These are phyloP conservation scores for Ogataea salicorniae DNA, from an alignment of 805 yeast genomes.

Conservation along the genomic window DNA sequence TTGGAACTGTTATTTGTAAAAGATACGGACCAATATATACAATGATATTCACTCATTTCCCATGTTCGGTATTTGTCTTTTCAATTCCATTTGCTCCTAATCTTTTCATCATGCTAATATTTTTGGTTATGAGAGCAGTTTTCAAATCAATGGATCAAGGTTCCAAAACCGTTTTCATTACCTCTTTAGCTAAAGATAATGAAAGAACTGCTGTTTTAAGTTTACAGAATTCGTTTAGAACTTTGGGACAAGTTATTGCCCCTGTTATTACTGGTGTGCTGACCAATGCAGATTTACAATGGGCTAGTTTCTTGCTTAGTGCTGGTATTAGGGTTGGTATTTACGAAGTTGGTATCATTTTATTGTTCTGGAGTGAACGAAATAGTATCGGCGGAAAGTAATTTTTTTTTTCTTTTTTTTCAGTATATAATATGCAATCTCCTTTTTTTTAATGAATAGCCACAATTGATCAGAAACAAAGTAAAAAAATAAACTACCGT, in stretches of 20 bases:
- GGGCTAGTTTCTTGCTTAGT: slow-evolving; percentile 39
- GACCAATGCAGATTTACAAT: slow-evolving; percentile 33
- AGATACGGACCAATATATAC: slow-evolving; percentile 40
- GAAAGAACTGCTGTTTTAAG: slow-evolving; percentile 41
- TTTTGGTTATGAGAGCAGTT: slow-evolving; percentile 32
- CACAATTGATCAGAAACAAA: too few relatives aligned
- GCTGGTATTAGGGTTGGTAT: slow-evolving; percentile 33
- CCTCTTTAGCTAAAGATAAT: slow-evolving; percentile 34
- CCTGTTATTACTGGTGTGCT: slow-evolving; percentile 39
- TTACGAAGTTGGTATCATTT: slow-evolving; percentile 37
- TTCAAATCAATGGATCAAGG: slow-evolving; percentile 46
- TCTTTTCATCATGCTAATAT: slow-evolving; percentile 28
- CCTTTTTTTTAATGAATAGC: too few relatives aligned
- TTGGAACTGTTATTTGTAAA: slow-evolving; percentile 39
- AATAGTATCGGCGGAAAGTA: slow-evolving; percentile 3
- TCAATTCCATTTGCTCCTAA: slow-evolving; percentile 36
- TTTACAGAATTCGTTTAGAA: slow-evolving; percentile 40
- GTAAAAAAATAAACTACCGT: too few relatives aligned
- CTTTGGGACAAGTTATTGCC: slow-evolving; percentile 37
- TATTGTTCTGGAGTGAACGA: slow-evolving; percentile 27
- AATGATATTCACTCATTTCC: slow-evolving; percentile 41
- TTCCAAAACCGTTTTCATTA: slow-evolving; percentile 43
- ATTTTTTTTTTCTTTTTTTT: too few relatives aligned
- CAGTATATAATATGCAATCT: background rate
- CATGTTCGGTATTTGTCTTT: slow-evolving; percentile 36